These are phyloP conservation scores for Hypoxylon rickii DNA, from an alignment of 495 filamentous ascomycete genomes.

Conservation along the genomic window DNA sequence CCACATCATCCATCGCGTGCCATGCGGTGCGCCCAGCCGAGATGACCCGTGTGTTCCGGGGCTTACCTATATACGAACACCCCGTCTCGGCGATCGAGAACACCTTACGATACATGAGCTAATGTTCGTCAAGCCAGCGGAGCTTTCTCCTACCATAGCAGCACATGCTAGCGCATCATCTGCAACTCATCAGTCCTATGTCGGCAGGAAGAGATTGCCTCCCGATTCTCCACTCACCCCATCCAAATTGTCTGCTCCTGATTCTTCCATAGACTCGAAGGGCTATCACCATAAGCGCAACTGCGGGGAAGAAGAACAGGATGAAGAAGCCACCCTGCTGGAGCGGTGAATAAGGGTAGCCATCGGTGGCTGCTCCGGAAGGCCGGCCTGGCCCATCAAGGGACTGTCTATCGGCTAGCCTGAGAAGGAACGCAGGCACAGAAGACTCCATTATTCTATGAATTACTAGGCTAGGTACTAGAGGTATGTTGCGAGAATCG, in stretches of 20 bases:
- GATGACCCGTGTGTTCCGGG: neutral
- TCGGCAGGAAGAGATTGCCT: neutral
- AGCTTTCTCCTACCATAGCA: slow-evolving; percentile 42
- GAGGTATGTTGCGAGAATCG: no score
- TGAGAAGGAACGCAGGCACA: slow-evolving; percentile 20
- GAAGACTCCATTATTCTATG: slow-evolving; percentile 27
- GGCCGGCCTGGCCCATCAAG: slow-evolving; percentile 23
- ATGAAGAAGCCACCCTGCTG: slow-evolving; percentile 37
- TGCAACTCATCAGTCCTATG: slow-evolving; percentile 3
- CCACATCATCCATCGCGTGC: neutral
- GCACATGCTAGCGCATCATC: slow-evolving; percentile 52
- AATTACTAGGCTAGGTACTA: neutral
- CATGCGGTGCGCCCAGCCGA: neutral
- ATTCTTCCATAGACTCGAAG: slow-evolving; percentile 38
- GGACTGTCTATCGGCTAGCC: slow-evolving; percentile 15
- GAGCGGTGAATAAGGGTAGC: slow-evolving; percentile 36
- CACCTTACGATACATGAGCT: slow-evolving; percentile 26
- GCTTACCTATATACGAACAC: slow-evolving; percentile 52
- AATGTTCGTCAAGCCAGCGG: neutral
- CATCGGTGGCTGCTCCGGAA: slow-evolving; percentile 14
- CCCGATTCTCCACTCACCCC: slow-evolving; percentile 30
- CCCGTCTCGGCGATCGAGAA: slow-evolving; percentile 49
- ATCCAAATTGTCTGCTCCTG: slow-evolving; percentile 43
- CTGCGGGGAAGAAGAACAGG: slow-evolving; percentile 35
- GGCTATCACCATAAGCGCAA: slow-evolving; percentile 28